Base-by-base conservation (phyloP, 441 rosid genomes). In the Pelargonium australe region DNA sequence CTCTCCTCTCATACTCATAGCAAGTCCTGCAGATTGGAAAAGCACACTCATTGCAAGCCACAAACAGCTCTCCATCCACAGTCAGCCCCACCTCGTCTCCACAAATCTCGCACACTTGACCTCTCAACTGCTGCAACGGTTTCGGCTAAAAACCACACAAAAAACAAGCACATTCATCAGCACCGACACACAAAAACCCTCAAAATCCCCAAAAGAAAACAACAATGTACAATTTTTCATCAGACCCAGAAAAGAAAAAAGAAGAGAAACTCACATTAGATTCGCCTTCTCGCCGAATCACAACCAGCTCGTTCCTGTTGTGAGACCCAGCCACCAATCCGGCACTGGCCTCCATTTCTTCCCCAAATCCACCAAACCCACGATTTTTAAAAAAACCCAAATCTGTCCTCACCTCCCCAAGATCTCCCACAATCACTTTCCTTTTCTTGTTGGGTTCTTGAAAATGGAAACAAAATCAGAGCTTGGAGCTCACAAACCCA, bases 31-130 rank as follows among this genome's bases (percentile, higher is more conserved):
- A 85, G 14, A 85, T 70, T 13, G 86, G 86, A 67, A 85, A 82
- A 10, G 85, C 89, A 28, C 86, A 85, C 71, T 85, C 86, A 5
- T 82, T 76, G 81, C 89, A 85, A 23, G 86, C 89, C 16, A 80
- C 84, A 31, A 83, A 80, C 53, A 64, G 72, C 71, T 85, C 89
- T 43, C 85, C 89, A 5, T 83, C 84, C 11, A 23, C 77, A 0
- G 81, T 75, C 14, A 75, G 53, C 14, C 80, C 89, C 1, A 83
- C 76, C 8, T 79, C 85, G 71, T 83, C 89, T 9, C 82, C 83
- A 44, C 89, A 85, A 64, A 83, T 83, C 58, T 78, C 80, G 70
- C 87, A 85, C 64, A 75, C 77, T 62, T 79, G 81, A 17, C 77
- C 79, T 7, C 73, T 75, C 55, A 79, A 68, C 62, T 67, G 49